phyloP scores from a whole-genome alignment of 306 rosid genomes.

The Trichosanthes cucumerina region DNA sequence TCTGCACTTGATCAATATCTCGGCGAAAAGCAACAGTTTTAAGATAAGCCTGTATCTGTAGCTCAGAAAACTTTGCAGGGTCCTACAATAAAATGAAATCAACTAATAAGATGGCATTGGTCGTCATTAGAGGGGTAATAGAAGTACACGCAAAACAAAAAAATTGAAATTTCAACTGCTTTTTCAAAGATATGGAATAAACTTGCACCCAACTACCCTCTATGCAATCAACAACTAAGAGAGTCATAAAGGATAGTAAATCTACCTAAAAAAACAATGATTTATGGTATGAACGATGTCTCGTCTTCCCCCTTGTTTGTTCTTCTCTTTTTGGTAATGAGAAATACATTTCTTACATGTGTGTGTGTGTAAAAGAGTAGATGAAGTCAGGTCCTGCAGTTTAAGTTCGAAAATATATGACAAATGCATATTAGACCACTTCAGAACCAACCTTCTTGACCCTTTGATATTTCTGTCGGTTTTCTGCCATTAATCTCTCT shows the following conservation, averaged over 20 bases:
- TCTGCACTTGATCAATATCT: conserved; percentile 87
- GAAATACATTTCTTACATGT: not conserved
- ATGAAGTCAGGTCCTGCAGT: not conserved
- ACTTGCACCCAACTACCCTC: not conserved
- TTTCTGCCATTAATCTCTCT: conserved; percentile 82
- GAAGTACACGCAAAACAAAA: not conserved
- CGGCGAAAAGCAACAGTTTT: conserved; percentile 97
- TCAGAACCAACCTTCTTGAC: conserved; percentile 74
- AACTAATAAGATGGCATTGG: conserved; percentile 17
- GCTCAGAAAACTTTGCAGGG: conserved; percentile 85
- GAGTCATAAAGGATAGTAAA: not conserved
- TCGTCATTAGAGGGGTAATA: not conserved
- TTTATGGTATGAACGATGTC: not conserved
- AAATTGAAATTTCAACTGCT: not conserved
- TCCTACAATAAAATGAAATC: conserved; percentile 38
- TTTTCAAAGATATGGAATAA: not conserved
- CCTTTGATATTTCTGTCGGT: conserved; percentile 88
- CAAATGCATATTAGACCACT: conserved; percentile 12
- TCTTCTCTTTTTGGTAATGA: not conserved
- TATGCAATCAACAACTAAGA: not conserved
- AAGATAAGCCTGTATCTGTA: conserved; percentile 89
- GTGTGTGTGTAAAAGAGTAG: not conserved
- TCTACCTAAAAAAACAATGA: not conserved
- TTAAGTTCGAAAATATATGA: not conserved
- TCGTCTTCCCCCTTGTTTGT: not conserved